A percentile compares a stretch with the other conserved stretches of the same genome.
Conservation (phyloP, 176 grass and related monocot genomes). For the Oropetium thomaeum region DNA sequence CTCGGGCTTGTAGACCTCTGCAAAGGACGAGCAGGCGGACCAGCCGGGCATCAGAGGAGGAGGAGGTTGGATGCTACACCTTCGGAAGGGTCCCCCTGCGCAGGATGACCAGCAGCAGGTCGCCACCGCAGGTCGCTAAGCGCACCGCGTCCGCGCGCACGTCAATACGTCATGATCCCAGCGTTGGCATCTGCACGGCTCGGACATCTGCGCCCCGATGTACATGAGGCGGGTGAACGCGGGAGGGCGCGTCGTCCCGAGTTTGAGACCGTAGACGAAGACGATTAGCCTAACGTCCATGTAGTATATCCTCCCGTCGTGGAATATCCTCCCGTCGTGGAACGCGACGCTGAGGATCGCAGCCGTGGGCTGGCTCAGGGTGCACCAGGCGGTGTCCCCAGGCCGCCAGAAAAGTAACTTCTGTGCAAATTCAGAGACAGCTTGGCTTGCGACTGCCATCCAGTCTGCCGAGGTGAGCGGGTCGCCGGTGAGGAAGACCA, state of each 20-base stretch:
- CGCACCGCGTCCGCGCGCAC: no score
- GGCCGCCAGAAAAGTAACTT: neutral
- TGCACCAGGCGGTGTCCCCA: neutral
- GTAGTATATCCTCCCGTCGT: neutral
- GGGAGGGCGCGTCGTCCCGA: no score
- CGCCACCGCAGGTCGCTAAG: neutral
- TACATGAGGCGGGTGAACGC: no score
- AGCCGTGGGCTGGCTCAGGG: accelerated
- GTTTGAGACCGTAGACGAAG: neutral
- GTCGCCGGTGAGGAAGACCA: neutral
- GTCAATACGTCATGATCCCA: no score
- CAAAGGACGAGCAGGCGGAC: no score
- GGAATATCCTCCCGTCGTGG: neutral
- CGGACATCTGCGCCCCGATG: no score
- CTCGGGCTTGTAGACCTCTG: neutral
- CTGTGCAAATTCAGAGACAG: neutral
- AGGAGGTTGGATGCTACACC: no score
- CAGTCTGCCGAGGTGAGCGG: neutral
- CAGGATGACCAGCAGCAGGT: neutral
- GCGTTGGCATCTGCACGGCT: neutral
- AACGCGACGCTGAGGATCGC: neutral
- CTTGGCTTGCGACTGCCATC: neutral
- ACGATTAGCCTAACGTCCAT: neutral
- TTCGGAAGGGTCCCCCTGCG: neutral
- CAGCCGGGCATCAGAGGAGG: no score